These are phyloP conservation scores for Ulmus americana DNA, from an alignment of 331 rosid genomes.

Conservation along the genomic window DNA sequence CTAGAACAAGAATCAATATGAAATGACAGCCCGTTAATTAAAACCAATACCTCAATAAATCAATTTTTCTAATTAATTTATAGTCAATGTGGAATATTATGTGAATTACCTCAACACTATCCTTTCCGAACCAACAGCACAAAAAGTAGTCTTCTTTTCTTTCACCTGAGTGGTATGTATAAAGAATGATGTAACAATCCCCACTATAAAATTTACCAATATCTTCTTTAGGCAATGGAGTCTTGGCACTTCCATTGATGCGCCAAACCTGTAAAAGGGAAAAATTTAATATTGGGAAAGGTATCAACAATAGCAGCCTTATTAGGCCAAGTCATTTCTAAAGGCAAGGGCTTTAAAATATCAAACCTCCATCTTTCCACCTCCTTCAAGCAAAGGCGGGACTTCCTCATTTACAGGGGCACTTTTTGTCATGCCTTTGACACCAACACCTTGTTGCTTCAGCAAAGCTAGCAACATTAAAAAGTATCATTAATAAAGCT, in stretches of 20 bases:
- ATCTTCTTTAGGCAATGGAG: slow-evolving; percentile 66
- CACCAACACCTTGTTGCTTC: slow-evolving; percentile 98
- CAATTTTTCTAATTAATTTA: slow-evolving; percentile 15
- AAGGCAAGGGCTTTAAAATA: slow-evolving; percentile 14
- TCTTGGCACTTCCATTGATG: slow-evolving; percentile 77
- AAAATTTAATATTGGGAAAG: slow-evolving; percentile 4
- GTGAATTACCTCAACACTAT: slow-evolving; percentile 70
- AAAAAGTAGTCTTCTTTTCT: slow-evolving; percentile 88
- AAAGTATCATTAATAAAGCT: slow-evolving; percentile 20
- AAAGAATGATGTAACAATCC: slow-evolving; percentile 85
- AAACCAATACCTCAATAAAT: no score
- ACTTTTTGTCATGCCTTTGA: slow-evolving; percentile 74
- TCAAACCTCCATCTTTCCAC: slow-evolving; percentile 91
- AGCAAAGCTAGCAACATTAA: slow-evolving; percentile 62
- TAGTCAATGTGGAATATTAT: slow-evolving; percentile 18
- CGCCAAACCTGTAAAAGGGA: slow-evolving; percentile 61
- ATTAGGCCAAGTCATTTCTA: slow-evolving; percentile 21
- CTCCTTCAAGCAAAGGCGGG: slow-evolving; percentile 96
- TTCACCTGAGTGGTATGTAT: slow-evolving; percentile 85
- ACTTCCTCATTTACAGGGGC: slow-evolving; percentile 71
- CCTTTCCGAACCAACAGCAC: slow-evolving; percentile 90
- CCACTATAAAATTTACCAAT: slow-evolving; percentile 84
- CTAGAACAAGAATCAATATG: no score
- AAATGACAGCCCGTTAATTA: no score
- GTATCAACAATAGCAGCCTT: not conserved